These are phyloP conservation scores for Spiraea crenata DNA, from an alignment of 331 rosid species.

Conservation along the genomic window DNA sequence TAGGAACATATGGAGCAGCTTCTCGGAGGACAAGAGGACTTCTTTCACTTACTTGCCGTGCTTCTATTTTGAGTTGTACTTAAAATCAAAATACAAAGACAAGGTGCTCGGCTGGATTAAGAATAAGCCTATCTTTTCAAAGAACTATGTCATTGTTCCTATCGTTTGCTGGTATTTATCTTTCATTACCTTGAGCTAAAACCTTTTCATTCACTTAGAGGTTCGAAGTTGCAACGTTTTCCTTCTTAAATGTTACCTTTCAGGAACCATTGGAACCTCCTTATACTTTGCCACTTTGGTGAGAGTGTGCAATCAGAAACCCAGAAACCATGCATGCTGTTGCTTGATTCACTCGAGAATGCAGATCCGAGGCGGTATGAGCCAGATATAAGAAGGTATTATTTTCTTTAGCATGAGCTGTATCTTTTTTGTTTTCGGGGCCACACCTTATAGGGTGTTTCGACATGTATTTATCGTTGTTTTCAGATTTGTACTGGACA, in stretches of 20 bases:
- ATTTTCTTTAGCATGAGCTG: conserved; percentile 19
- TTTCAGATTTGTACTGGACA: conserved; percentile 65
- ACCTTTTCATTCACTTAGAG: background rate
- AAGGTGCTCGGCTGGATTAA: conserved; percentile 75
- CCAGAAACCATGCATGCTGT: conserved; percentile 57
- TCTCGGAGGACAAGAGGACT: conserved; percentile 53
- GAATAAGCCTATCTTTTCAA: conserved; percentile 54
- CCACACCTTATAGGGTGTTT: conserved; percentile 6
- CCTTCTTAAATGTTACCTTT: conserved; percentile 22
- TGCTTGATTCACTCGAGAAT: conserved; percentile 72
- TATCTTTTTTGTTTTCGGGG: conserved; percentile 1
- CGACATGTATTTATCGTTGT: conserved; percentile 8
- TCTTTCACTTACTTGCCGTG: conserved; percentile 55
- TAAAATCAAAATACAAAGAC: conserved; percentile 27
- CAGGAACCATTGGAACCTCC: conserved; percentile 78
- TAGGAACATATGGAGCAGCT: conserved; percentile 66
- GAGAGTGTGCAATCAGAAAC: conserved; percentile 42
- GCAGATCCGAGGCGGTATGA: conserved; percentile 62
- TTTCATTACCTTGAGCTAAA: background rate
- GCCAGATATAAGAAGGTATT: conserved; percentile 67
- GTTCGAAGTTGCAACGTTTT: conserved; percentile 3
- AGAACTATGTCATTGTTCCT: conserved; percentile 78
- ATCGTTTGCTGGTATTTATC: conserved; percentile 70
- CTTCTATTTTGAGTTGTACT: conserved; percentile 65
- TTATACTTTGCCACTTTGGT: conserved; percentile 76